A percentile compares a stretch with the other conserved stretches of the same genome.
Conservation (phyloP, 306 rosid genomes). For the Vachellia collinsii region DNA sequence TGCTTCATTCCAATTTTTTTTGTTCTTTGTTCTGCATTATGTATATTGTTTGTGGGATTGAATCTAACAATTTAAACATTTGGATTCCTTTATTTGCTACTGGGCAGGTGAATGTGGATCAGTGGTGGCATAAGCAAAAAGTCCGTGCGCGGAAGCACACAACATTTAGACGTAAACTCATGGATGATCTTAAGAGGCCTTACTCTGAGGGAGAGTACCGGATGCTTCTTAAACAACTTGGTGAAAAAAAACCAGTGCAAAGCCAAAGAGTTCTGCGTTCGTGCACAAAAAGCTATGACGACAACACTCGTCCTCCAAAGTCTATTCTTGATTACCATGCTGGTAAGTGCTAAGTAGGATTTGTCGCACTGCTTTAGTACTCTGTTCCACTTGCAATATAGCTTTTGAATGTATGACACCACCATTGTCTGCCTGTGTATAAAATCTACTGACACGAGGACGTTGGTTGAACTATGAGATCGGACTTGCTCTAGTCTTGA, state of each 20-base stretch:
- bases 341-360: slow-evolving; percentile 48
- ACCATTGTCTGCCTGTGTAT: neutral
- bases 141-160: neutral
- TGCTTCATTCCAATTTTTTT: neutral
- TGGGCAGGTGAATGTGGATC: slow-evolving; percentile 35
- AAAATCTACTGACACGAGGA: neutral
- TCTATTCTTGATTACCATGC: slow-evolving; percentile 36
- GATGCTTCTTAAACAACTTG: slow-evolving; percentile 24
- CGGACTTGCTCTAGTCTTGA: slow-evolving; percentile 3
- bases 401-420: neutral
- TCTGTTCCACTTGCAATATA: neutral
- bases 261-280: slow-evolving; percentile 36
- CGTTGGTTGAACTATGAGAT: neutral
- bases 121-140: neutral
- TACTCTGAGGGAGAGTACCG: slow-evolving; percentile 40
- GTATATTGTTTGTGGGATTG: neutral
- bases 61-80: neutral
- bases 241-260: slow-evolving; percentile 38
- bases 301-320: slow-evolving; percentile 17
- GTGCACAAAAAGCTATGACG: slow-evolving; percentile 19
- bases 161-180: slow-evolving; percentile 35
- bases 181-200: slow-evolving; percentile 40
- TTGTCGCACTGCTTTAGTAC: slow-evolving; percentile 8
- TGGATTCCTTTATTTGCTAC: slow-evolving; percentile 12
- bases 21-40: neutral